Evolutionary conservation across 176 grass and related monocot genomes (phyloP).

Genomic region (Secale cereale): DNA sequence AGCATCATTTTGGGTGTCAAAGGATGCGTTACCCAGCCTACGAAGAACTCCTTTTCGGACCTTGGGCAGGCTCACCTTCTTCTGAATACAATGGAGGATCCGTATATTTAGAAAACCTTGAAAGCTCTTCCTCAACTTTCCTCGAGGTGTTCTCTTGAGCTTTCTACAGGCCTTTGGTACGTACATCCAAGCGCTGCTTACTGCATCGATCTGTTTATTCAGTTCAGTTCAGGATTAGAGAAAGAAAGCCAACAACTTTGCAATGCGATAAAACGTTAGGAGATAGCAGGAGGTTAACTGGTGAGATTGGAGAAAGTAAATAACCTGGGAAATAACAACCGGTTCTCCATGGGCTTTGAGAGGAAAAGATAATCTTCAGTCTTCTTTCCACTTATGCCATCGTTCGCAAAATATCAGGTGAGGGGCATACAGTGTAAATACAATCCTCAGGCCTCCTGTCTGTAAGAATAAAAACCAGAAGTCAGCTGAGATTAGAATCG

Average conservation of each 20-base stretch:
- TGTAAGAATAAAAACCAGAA: slow-evolving; percentile 27
- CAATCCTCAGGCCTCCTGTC: slow-evolving; percentile 73
- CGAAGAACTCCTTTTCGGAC: slow-evolving; percentile 57
- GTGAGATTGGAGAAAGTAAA: slow-evolving; percentile 5
- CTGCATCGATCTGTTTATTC: slow-evolving; percentile 48
- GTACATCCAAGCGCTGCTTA: slow-evolving; percentile 62
- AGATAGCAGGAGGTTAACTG: background rate
- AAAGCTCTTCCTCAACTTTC: slow-evolving; percentile 64
- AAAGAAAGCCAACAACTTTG: background rate
- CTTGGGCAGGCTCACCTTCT: too few species aligned
- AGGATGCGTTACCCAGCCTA: slow-evolving; percentile 50
- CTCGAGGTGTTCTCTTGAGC: slow-evolving; percentile 60
- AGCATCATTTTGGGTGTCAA: background rate
- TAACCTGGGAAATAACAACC: slow-evolving; percentile 69
- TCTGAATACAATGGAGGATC: too few species aligned
- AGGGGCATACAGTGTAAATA: slow-evolving; percentile 72
- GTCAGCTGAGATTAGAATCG: slow-evolving; percentile 9
- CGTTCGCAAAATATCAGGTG: slow-evolving; percentile 63
- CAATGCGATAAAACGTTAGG: background rate
- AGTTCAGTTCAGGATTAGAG: slow-evolving; percentile 14
- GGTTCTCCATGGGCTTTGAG: slow-evolving; percentile 68
- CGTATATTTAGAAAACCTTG: background rate
- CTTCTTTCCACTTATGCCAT: slow-evolving; percentile 60
- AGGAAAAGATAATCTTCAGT: slow-evolving; percentile 51
- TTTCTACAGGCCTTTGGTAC: slow-evolving; percentile 78